Percentiles rank a stretch among this genome's conserved stretches.
These are phyloP conservation scores for Aspergillus candidus DNA, from an alignment of 2,329 filamentous ascomycete species.

Conservation along the genomic window DNA sequence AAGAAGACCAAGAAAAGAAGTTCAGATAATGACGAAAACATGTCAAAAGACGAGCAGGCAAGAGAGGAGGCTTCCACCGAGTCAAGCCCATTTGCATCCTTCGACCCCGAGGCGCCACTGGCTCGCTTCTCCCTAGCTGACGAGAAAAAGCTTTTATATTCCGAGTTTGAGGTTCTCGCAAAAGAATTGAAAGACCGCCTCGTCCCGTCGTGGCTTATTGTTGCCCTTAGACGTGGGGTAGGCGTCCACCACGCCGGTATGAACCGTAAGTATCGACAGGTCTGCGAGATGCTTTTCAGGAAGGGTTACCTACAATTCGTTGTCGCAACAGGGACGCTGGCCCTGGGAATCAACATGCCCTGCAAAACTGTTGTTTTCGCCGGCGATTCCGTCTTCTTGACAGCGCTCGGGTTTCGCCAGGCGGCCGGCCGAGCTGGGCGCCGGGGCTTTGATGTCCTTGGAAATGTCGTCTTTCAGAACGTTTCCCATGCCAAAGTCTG, in stretches of 20 bases:
- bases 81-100: conserved; percentile 54
- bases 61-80: conserved; percentile 54
- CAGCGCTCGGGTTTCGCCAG: conserved; percentile 70
- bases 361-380: conserved; percentile 75
- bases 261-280: conserved; percentile 68
- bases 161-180: conserved; percentile 55
- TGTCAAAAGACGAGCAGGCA: conserved; percentile 49
- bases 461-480: conserved; percentile 72
- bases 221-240: conserved; percentile 60
- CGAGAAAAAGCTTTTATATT: conserved; percentile 50
- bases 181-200: conserved; percentile 47
- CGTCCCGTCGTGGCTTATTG: conserved; percentile 46
- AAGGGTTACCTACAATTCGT: conserved; percentile 57
- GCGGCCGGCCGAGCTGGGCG: conserved; percentile 71
- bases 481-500: conserved; percentile 56
- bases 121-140: conserved; percentile 51
- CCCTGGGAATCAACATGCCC: conserved; percentile 76
- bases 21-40: conserved; percentile 32
- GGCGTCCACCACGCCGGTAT: conserved; percentile 75
- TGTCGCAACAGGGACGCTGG: conserved; percentile 68
- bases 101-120: conserved; percentile 60
- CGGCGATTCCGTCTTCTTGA: conserved; percentile 67
- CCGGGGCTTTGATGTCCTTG: conserved; percentile 72
- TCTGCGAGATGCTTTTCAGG: conserved; percentile 38
- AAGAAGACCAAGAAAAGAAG: conserved; percentile 33